phyloP scores from a whole-genome alignment of 768 basidiomycete genomes.

The Pleurotus sapidus region DNA sequence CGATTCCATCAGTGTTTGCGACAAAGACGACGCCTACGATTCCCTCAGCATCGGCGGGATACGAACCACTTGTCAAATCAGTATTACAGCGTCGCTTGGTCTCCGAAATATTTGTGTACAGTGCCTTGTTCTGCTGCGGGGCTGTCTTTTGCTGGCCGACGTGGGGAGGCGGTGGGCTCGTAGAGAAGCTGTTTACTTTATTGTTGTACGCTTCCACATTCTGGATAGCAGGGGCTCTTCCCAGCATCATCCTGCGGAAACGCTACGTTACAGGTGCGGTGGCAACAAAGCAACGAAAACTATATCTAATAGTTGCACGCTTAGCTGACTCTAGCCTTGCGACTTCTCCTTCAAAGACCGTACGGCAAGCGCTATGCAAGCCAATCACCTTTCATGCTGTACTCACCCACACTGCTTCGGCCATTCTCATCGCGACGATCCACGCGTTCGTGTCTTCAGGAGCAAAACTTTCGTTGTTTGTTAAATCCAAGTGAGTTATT shows the following conservation, averaged over 20 bases:
- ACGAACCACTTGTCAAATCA: conserved; percentile 64
- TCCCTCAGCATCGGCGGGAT: conserved; percentile 54
- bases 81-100: conserved; percentile 61
- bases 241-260: conserved; percentile 57
- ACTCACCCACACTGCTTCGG: conserved; percentile 43
- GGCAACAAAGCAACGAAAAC: not conserved
- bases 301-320: not conserved
- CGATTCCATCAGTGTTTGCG: conserved; percentile 41
- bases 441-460: conserved; percentile 40
- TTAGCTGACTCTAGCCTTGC: conserved; percentile 46
- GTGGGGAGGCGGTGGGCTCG: conserved; percentile 40
- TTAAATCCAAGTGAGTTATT: conserved; percentile 58
- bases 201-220: conserved; percentile 34
- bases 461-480: conserved; percentile 51
- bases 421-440: conserved; percentile 37
- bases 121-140: conserved; percentile 45
- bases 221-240: conserved; percentile 56
- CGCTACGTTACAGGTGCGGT: conserved; percentile 55
- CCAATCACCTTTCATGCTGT: conserved; percentile 43
- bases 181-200: conserved; percentile 32
- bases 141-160: conserved; percentile 36
- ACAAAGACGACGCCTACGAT: conserved; percentile 53
- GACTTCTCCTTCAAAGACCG: conserved; percentile 48
- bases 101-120: conserved; percentile 49
- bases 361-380: conserved; percentile 46